Percentiles rank a stretch among this genome's conserved stretches.
phyloP scores from a whole-genome alignment of 768 basidiomycete species.

The Naganishia antarctica region DNA sequence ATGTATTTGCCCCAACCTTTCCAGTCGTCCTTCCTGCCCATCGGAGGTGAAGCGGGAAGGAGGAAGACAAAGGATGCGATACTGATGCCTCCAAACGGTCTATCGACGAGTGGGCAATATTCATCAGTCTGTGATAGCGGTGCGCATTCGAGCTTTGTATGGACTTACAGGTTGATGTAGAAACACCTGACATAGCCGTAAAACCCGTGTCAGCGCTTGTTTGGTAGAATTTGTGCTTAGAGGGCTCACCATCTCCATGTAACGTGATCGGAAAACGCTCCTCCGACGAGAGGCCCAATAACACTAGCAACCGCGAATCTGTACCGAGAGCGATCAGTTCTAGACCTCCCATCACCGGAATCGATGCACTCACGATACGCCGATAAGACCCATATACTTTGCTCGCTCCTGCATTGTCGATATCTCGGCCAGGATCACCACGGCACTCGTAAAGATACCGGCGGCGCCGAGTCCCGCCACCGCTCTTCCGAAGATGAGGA shows the following conservation, averaged over 20 bases:
- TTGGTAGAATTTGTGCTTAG: background rate
- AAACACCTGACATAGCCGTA: constrained; percentile 41
- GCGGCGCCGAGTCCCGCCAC: constrained; percentile 54
- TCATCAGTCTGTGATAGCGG: background rate
- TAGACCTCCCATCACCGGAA: too few species aligned
- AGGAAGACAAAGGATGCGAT: constrained; percentile 35
- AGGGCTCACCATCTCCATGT: constrained; percentile 52
- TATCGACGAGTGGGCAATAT: too few species aligned
- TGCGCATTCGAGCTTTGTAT: background rate
- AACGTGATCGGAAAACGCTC: constrained; percentile 52
- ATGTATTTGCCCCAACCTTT: constrained; percentile 44
- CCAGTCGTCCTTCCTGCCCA: constrained; percentile 33
- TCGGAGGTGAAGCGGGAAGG: constrained; percentile 38
- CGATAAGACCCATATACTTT: constrained; percentile 44
- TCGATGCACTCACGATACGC: constrained; percentile 37
- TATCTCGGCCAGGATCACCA: constrained; percentile 43
- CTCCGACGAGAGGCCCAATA: constrained; percentile 55
- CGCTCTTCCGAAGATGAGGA: constrained; percentile 52
- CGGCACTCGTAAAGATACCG: constrained; percentile 48
- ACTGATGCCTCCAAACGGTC: constrained; percentile 41
- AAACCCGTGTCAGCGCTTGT: background rate
- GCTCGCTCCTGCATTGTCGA: constrained; percentile 38
- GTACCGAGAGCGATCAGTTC: background rate
- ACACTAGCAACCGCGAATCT: constrained; percentile 54
- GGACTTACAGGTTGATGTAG: constrained; percentile 52